These are phyloP conservation scores for Cercospora sesami DNA, from an alignment of 2,329 filamentous ascomycete genomes.

Conservation along the genomic window DNA sequence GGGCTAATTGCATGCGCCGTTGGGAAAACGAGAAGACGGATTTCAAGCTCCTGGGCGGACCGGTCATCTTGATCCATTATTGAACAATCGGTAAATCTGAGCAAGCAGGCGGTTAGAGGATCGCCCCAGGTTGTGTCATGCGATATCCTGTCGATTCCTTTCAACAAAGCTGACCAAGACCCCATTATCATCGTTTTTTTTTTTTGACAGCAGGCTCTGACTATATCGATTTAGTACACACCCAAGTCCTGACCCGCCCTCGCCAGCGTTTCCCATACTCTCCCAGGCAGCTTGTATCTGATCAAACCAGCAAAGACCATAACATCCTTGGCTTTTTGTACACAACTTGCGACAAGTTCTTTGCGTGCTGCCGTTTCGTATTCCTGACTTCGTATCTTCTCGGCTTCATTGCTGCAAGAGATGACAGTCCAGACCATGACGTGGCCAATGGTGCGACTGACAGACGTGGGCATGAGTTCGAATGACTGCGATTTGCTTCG, in stretches of 20 bases:
- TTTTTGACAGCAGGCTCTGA: neutral
- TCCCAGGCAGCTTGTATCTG: conserved; percentile 82
- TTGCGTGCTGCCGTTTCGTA: conserved; percentile 61
- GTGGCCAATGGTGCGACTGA: conserved; percentile 86
- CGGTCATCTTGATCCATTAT: neutral
- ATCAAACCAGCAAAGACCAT: conserved; percentile 94
- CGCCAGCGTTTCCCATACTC: conserved; percentile 84
- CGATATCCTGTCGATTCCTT: neutral
- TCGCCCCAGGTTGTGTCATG: neutral
- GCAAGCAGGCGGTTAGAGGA: neutral
- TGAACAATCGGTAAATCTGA: neutral
- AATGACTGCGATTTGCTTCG: conserved; percentile 80
- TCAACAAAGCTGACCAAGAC: neutral
- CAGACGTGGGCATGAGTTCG: conserved; percentile 71
- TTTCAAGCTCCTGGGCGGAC: neutral
- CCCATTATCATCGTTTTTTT: neutral
- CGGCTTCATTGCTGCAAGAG: conserved; percentile 77
- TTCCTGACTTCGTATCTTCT: conserved; percentile 66
- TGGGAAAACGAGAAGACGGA: neutral
- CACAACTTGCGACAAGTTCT: conserved; percentile 67
- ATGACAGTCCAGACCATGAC: conserved; percentile 91
- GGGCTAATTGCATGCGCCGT: neutral
- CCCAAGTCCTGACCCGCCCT: conserved; percentile 69
- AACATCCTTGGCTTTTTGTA: conserved; percentile 81
- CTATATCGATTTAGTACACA: conserved; percentile 31